Conservation (phyloP, 129 eudicot genomes). For the Tagetes patula region DNA sequence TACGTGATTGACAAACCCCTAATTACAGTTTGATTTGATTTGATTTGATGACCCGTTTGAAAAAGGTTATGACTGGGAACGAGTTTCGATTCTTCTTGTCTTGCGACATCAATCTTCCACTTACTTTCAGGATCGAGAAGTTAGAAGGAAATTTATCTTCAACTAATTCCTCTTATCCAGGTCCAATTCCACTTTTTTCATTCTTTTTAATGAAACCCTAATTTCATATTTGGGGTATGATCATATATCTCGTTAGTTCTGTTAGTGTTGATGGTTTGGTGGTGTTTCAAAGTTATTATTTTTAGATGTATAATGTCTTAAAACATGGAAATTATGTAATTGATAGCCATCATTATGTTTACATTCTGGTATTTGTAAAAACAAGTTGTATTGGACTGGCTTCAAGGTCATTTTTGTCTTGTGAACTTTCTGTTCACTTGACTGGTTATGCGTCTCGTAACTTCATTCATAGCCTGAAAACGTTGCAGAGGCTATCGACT, state of each 20-base stretch:
- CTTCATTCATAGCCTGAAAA: too few relatives aligned
- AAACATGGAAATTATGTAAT: not conserved
- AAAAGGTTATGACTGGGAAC: slow-evolving; percentile 56
- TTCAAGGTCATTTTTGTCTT: too few relatives aligned
- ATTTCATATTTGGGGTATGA: not conserved
- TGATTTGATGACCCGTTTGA: slow-evolving; percentile 25
- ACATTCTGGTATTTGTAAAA: not conserved
- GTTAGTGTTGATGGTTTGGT: not conserved
- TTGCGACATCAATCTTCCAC: slow-evolving; percentile 90
- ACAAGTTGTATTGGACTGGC: too few relatives aligned
- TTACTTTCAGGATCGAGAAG: slow-evolving; percentile 82
- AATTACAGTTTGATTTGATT: slow-evolving; percentile 5
- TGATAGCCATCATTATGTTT: not conserved
- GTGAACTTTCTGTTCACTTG: too few relatives aligned
- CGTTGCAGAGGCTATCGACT: too few relatives aligned
- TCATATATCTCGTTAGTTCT: not conserved
- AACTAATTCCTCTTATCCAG: slow-evolving; percentile 49
- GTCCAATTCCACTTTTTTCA: slow-evolving; percentile 23
- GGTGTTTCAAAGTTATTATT: not conserved
- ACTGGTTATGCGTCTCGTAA: too few relatives aligned
- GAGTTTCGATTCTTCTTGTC: slow-evolving; percentile 92
- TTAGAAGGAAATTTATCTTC: slow-evolving; percentile 71
- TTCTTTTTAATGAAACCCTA: slow-evolving; percentile 16
- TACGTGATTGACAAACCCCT: slow-evolving; percentile 25
- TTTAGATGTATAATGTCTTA: not conserved